Percentiles rank a stretch among this genome's conserved stretches.
Evolutionary conservation across 1,284 basidiomycete species (phyloP).

Genomic region (Cutaneotrichosporon sp.): DNA sequence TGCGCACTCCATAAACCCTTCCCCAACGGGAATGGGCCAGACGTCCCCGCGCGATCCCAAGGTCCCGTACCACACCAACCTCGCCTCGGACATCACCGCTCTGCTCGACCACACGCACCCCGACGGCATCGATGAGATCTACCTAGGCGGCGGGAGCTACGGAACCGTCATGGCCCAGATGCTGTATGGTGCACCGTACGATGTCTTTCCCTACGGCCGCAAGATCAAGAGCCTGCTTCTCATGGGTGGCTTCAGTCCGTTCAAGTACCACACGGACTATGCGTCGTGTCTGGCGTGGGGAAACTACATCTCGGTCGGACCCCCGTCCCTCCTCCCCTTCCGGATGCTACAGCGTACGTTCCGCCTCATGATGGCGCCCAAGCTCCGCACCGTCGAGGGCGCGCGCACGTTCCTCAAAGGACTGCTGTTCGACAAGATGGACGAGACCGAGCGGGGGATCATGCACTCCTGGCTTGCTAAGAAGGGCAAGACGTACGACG

Average conservation of each 20-base stretch:
- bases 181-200: conserved; percentile 55
- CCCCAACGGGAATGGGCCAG: conserved; percentile 8
- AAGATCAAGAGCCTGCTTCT: conserved; percentile 54
- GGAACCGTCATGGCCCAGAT: conserved; percentile 58
- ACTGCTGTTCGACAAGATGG: conserved; percentile 50
- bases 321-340: conserved; percentile 51
- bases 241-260: conserved; percentile 53
- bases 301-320: conserved; percentile 53
- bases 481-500: conserved; percentile 49
- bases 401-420: conserved; percentile 51
- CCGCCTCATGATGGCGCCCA: conserved; percentile 39
- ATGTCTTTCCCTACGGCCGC: conserved; percentile 54
- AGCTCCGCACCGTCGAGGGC: conserved; percentile 48
- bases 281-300: conserved; percentile 51
- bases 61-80: conserved; percentile 49
- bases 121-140: conserved; percentile 33
- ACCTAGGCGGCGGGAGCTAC: conserved; percentile 54
- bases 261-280: conserved; percentile 53
- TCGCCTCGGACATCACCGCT: conserved; percentile 52
- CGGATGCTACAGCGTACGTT: conserved; percentile 45
- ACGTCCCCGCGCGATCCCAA: conserved; percentile 12
- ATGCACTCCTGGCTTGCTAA: conserved; percentile 39
- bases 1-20: conserved; percentile 5
- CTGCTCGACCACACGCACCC: conserved; percentile 56
- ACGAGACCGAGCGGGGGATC: conserved; percentile 49